A percentile compares a stretch with the other conserved stretches of the same genome.
Conservation (phyloP, 1,284 basidiomycete species). For the Cutaneotrichosporon sp. region DNA sequence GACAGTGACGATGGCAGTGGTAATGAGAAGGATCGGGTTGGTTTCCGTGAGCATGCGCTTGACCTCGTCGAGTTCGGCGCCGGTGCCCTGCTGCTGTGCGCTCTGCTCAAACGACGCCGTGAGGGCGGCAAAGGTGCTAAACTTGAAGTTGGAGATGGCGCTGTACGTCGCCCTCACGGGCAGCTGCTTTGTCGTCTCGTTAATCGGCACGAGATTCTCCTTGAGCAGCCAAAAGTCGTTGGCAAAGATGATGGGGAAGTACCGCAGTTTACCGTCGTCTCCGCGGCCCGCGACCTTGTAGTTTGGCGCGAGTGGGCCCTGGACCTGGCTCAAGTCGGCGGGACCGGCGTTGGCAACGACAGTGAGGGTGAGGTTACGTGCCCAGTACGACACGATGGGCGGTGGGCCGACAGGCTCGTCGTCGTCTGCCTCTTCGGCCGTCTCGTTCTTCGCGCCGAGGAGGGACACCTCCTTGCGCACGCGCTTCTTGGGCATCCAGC, state of each 20-base stretch:
- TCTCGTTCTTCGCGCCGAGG: constrained; percentile 54
- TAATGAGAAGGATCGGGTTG: constrained; percentile 78
- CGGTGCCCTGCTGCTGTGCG: constrained; percentile 60
- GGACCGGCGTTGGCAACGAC: constrained; percentile 64
- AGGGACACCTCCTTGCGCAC: constrained; percentile 78
- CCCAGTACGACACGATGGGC: constrained; percentile 68
- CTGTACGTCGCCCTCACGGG: constrained; percentile 78
- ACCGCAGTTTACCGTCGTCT: constrained; percentile 36
- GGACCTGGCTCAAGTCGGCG: constrained; percentile 58
- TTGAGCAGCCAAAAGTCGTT: constrained; percentile 91
- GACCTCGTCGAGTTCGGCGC: constrained; percentile 81
- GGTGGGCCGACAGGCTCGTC: constrained; percentile 19
- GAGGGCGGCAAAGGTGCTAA: constrained; percentile 73
- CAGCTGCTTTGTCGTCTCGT: constrained; percentile 63
- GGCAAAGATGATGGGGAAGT: constrained; percentile 82
- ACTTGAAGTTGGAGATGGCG: constrained; percentile 70
- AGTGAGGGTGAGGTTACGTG: constrained; percentile 77
- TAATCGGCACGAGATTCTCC: constrained; percentile 72
- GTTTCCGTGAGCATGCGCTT: constrained; percentile 93
- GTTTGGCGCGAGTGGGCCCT: constrained; percentile 55
- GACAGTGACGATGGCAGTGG: constrained; percentile 68
- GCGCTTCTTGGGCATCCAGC: constrained; percentile 68
- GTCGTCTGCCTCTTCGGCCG: constrained; percentile 26
- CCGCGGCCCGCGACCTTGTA: constrained; percentile 53
- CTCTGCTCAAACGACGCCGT: constrained; percentile 71